A percentile compares a stretch with the other conserved stretches of the same genome.
Conservation (phyloP, 225 moss, liverwort and hornwort species). For the Bryoerythrophyllum caledonicum region DNA sequence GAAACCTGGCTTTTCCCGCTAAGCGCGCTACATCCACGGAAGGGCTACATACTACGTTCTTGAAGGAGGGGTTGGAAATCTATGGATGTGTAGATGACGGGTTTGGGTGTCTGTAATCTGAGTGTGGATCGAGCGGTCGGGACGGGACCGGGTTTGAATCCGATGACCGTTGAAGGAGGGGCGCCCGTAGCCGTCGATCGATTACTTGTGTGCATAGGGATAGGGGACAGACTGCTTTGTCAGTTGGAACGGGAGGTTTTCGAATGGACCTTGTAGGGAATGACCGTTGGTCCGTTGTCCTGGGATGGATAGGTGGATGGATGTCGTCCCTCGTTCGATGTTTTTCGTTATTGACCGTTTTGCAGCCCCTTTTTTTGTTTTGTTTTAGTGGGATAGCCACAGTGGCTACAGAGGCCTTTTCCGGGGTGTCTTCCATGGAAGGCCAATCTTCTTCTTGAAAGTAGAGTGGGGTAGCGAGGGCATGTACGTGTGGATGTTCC, state of each 20-base stretch:
- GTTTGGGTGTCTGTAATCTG: too few species aligned
- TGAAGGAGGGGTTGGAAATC: too few species aligned
- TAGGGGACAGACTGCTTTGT: neutral
- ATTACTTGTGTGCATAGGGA: neutral
- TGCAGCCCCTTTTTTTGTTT: too few species aligned
- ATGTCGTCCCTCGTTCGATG: neutral
- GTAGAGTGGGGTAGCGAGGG: too few species aligned
- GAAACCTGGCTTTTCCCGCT: constrained; percentile 14
- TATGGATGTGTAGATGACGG: too few species aligned
- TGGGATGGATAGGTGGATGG: neutral
- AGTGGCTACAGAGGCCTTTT: too few species aligned
- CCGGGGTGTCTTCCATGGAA: too few species aligned
- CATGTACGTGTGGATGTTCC: too few species aligned
- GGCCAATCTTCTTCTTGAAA: too few species aligned
- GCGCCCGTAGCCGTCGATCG: neutral
- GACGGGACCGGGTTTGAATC: neutral
- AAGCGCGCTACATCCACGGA: neutral
- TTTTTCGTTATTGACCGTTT: too few species aligned
- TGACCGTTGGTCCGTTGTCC: constrained; percentile 2
- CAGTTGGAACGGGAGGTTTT: neutral
- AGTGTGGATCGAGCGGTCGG: too few species aligned
- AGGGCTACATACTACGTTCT: neutral
- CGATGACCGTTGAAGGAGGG: neutral
- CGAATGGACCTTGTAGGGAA: neutral
- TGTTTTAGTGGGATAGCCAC: too few species aligned